Evolutionary conservation across 495 filamentous ascomycete species (phyloP).

Genomic region (Penicillium cataractarum): DNA sequence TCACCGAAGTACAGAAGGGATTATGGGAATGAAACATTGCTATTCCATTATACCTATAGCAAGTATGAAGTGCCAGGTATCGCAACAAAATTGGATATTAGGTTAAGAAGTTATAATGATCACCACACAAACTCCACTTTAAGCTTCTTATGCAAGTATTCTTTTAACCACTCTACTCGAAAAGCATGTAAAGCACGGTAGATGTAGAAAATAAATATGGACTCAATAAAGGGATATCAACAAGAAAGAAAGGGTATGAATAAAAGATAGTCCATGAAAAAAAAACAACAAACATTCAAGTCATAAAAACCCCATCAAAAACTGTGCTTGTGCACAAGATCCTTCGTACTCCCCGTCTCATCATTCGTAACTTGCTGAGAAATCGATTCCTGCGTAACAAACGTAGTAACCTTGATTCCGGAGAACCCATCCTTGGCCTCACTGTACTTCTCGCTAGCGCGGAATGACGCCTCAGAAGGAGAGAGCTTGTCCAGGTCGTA

Average conservation of each 20-base stretch:
- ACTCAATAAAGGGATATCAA: slow-evolving; percentile 5
- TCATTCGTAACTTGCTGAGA: slow-evolving; percentile 16
- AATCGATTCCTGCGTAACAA: slow-evolving; percentile 32
- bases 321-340: slow-evolving; percentile 29
- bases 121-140: no score
- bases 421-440: slow-evolving; percentile 4
- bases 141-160: no score
- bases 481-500: slow-evolving; percentile 29
- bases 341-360: slow-evolving; percentile 31
- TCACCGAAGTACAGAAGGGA: no score
- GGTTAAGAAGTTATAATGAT: no score
- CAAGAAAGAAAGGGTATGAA: neutral
- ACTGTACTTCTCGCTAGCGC: slow-evolving; percentile 9
- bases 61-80: no score
- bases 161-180: neutral
- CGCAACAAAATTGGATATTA: no score
- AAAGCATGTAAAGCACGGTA: neutral
- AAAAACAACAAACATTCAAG: slow-evolving; percentile 6
- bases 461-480: slow-evolving; percentile 11
- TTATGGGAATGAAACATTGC: no score
- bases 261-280: neutral
- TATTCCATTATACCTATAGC: no score
- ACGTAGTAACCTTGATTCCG: slow-evolving; percentile 41
- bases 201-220: neutral
- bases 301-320: slow-evolving; percentile 21